Base-by-base conservation (phyloP, 148 eudicot species). In the Talinum fruticosum region DNA sequence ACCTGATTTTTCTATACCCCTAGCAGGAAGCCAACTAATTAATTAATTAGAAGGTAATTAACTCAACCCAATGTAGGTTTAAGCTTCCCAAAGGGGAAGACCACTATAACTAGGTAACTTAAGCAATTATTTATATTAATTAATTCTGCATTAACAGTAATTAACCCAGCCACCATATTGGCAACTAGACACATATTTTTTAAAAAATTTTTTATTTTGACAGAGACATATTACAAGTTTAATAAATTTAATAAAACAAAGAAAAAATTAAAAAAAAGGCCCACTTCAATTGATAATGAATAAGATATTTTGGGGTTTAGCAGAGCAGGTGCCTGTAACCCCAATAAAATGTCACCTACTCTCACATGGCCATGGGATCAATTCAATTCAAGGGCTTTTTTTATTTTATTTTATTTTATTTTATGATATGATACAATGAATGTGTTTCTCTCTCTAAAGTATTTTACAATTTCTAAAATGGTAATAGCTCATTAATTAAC, bases 301-400 rank as follows among this genome's bases (percentile, higher is more conserved):
- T 59, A 6, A n/a, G 0, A 4, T 51, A 12, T 24, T 59, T 59
- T 59, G 28, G 64, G 64, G 64, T 59, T 59, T 59, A 23, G 64
- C 64, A 23, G 12, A 15, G 57, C 57, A 51, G 57, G 5, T 15
- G 15, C 5, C 6, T 7, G 64, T 59, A 59, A n/a, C 64, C n/a
- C 64, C 64, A 59, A 59, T n/a, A n/a, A n/a, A n/a, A n/a, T 59
- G 12, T n/a, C 29, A 59, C 64, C 64, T 59, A 59, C 64, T 53
- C 14, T 51, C 64, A 59, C 64, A 59, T 59, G 64, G 64, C n/a
- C 64, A 59, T 59, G 64, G 64, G 29, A 59, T 59, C 64, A 59
- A 16, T 1, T 15, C 4, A 1, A 51, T 51, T 51, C n/a, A n/a
- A n/a, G n/a, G n/a, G 57, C 19, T 15, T 51, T 23, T 51, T 16